Base-by-base conservation (phyloP, 129 eudicot species). In the Flaveria bidentis region DNA sequence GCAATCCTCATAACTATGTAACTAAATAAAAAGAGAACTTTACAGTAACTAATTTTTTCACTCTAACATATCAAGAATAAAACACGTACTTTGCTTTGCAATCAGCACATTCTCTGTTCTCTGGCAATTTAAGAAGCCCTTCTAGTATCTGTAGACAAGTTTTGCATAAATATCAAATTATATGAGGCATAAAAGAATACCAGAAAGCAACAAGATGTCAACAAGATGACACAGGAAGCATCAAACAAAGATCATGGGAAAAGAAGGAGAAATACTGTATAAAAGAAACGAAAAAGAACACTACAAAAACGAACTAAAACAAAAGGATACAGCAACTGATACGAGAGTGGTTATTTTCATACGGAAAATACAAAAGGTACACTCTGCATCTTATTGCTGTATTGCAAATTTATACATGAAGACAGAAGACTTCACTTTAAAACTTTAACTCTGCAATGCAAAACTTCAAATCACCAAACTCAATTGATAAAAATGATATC, bases 101-200 rank as follows among this genome's bases (percentile, higher is more conserved):
- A 77, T 92, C 97, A 70, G 93, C 97, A 80, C 97, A 92, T 72
- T 84, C 91, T 80, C 85, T 78, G 75, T 89, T 92, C 68, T 86
- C 91, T 69, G 97, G 97, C n/a, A 82, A 86, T 87, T 86, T 92
- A 45, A 92, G 86, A 75, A 92, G 93, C 65, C 85, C 91, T 79
- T 89, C 92, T 62, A 92, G 77, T 76, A 92, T 78, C 97, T 89
- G 81, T 62, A 74, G 51, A 70, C 71, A 72, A n/a, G 9, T 71
- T 42, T 73, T 56, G 28, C 30, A 73, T 28, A 17, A 65, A 80
- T 63, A 62, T 61, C 64, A 62, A 69, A 33, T 16, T 26, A 18
- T 55, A 50, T 1, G 18, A 50, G 6, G 9, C 56, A 42, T n/a
- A 36, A 11, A 53, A 45, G n/a, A 67, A 41, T 55, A 67, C 58